These are phyloP conservation scores for Phytophthora cryptogea DNA, from an alignment of 352 stramenopile genomes.

Conservation along the genomic window DNA sequence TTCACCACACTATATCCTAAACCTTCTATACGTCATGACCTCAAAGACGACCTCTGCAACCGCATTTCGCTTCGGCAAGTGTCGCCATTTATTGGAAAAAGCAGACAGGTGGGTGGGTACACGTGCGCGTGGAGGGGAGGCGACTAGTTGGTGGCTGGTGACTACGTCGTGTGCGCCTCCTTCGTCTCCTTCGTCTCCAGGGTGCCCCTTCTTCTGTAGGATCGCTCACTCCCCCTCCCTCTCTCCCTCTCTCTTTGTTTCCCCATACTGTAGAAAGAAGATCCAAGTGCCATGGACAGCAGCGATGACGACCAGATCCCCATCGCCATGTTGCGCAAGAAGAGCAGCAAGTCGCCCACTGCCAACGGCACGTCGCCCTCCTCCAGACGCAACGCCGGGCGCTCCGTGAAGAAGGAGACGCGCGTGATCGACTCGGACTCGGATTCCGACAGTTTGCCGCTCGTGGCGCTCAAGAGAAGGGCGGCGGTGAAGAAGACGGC, in stretches of 20 bases:
- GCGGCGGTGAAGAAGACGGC: slow-evolving; percentile 43
- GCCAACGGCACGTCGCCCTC: slow-evolving; percentile 20
- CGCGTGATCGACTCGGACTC: slow-evolving; percentile 54
- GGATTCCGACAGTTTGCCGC: slow-evolving; percentile 80
- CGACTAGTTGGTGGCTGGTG: slow-evolving; percentile 1
- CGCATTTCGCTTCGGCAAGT: slow-evolving; percentile 11
- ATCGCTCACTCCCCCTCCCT: slow-evolving; percentile 11
- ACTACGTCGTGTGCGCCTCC: neutral
- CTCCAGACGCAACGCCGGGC: slow-evolving; percentile 3
- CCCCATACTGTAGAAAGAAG: neutral
- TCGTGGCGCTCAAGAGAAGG: slow-evolving; percentile 84
- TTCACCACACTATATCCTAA: neutral
- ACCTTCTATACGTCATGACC: neutral
- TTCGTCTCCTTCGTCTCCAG: neutral
- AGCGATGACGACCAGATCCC: slow-evolving; percentile 81
- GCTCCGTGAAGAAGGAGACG: slow-evolving; percentile 40
- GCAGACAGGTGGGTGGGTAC: slow-evolving; percentile 18
- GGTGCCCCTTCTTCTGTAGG: neutral
- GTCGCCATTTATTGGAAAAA: slow-evolving; percentile 14
- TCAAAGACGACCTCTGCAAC: neutral
- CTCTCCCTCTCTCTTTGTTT: neutral
- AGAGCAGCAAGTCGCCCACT: slow-evolving; percentile 38
- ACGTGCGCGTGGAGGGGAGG: slow-evolving; percentile 13
- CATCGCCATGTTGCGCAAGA: slow-evolving; percentile 73
- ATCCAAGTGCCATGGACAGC: slow-evolving; percentile 49